Percentiles rank a stretch among this genome's conserved stretches.
Conservation (phyloP, 441 rosid genomes). For the Syzygium malaccense region DNA sequence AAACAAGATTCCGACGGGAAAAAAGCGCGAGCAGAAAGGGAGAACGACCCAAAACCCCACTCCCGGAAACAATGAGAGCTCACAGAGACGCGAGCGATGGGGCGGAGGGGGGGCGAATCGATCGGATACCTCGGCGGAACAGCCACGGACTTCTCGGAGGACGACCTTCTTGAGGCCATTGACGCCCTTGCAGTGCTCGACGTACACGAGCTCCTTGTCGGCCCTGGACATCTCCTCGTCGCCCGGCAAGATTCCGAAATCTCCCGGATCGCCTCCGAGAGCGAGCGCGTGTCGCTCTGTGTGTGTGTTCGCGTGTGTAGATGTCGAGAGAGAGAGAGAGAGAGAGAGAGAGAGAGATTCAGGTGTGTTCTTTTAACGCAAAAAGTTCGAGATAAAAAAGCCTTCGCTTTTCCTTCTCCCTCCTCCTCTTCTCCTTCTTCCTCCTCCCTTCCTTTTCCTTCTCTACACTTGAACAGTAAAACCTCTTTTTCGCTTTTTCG, state of each 20-base stretch:
- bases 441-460: neutral
- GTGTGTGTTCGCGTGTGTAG: neutral
- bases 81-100: neutral
- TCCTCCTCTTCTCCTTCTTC: neutral
- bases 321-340: neutral
- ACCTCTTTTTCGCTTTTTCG: neutral
- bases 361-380: neutral
- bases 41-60: neutral
- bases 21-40: neutral
- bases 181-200: conserved; percentile 39
- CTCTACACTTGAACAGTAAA: neutral
- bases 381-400: neutral
- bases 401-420: neutral
- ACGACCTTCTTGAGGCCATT: conserved; percentile 62
- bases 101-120: neutral
- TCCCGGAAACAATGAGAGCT: neutral
- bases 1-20: neutral
- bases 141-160: conserved; percentile 43
- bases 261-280: neutral
- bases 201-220: conserved; percentile 5
- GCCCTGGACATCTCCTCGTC: conserved; percentile 9
- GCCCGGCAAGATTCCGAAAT: neutral
- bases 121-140: conserved; percentile 45
- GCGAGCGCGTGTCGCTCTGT: neutral
- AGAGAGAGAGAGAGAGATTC: neutral